Conservation (phyloP, 2,329 filamentous ascomycete species). For the Purpureocillium lavendulum region DNA sequence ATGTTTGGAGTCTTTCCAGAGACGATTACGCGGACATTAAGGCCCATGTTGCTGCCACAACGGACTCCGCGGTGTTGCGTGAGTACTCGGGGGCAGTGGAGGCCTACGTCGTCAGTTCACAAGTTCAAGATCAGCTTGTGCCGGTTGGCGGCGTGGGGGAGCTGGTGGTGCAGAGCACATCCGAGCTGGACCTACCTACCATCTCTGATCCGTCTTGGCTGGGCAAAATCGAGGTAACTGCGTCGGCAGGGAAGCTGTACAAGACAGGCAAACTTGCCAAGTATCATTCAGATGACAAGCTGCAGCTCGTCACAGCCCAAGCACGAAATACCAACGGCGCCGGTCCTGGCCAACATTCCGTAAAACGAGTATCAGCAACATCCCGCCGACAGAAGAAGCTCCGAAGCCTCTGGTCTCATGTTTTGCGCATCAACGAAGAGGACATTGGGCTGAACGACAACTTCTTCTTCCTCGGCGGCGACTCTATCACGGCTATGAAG, state of each 20-base stretch:
- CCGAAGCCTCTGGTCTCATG: conserved; percentile 37
- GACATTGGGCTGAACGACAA: conserved; percentile 45
- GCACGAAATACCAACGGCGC: conserved; percentile 1
- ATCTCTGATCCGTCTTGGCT: conserved; percentile 21
- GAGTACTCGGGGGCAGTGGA: conserved; percentile 17
- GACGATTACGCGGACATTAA: conserved; percentile 24
- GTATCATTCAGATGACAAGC: conserved; percentile 20
- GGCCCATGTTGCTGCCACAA: conserved; percentile 12
- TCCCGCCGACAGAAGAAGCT: conserved; percentile 35
- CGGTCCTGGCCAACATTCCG: conserved; percentile 5
- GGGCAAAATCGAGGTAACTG: conserved; percentile 7
- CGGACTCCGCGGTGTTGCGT: conserved; percentile 9
- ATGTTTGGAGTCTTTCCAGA: conserved; percentile 24
- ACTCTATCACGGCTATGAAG: conserved; percentile 54
- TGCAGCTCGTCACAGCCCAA: conserved; percentile 19
- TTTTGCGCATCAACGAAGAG: conserved; percentile 33
- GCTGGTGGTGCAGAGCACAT: conserved; percentile 28
- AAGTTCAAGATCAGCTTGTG: conserved; percentile 23
- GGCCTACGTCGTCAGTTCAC: conserved; percentile 31
- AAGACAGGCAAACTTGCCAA: conserved; percentile 31
- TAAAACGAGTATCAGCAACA: conserved; percentile 26
- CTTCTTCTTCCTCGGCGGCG: conserved; percentile 53
- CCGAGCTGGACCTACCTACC: conserved; percentile 14
- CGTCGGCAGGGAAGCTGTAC: conserved; percentile 20
- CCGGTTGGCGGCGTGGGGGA: conserved; percentile 35